Base-by-base conservation (phyloP, 352 stramenopile species). In the Peronospora farinosa region DNA sequence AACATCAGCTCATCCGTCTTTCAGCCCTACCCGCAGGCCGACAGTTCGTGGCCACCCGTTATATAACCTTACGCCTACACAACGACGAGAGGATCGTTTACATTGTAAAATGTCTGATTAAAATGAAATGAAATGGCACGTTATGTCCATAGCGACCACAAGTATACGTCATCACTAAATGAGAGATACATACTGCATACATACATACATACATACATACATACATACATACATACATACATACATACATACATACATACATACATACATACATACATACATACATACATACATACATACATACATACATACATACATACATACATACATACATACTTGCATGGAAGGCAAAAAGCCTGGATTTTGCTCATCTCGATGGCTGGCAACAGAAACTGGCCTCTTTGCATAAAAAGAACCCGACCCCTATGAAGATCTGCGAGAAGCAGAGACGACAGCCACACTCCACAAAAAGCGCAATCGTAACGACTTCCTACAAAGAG, bases 341-440 rank as follows among this genome's bases (percentile, higher is more conserved):
- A n/a, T n/a, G n/a, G n/a, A 37, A 51, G 39, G 6, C 32, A 38
- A 60, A n/a, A 50, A 8, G 13, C 8, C 40, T 51, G 47, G 54
- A 62, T 62, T 57, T 57, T 62, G 54, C 40, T 27, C 19, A 28
- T 35, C 45, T 44, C 40, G 25, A 54, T 60, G 51, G 49, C 50
- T 55, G 32, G 16, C 42, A 19, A 51, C 41, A 67, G 37, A 67
- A 67, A 67, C 47, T 63, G 53, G 47, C 41, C 57, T 51, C 39
- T 38, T 17, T 38, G n/a, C 40, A 59, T 63, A 55, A 59, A n/a
- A 50, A 59, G 6, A 43, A 38, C 46, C 52, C 46, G 52, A 65
- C 49, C 47, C 58, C 57, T 61, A 57, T 10, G 11, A 32, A 35
- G 23, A 50, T 56, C 39, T 38, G 40, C 33, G 38, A 53, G 33